Conservation (phyloP, 345 rosid species). For the Rubroshorea leprosula region DNA sequence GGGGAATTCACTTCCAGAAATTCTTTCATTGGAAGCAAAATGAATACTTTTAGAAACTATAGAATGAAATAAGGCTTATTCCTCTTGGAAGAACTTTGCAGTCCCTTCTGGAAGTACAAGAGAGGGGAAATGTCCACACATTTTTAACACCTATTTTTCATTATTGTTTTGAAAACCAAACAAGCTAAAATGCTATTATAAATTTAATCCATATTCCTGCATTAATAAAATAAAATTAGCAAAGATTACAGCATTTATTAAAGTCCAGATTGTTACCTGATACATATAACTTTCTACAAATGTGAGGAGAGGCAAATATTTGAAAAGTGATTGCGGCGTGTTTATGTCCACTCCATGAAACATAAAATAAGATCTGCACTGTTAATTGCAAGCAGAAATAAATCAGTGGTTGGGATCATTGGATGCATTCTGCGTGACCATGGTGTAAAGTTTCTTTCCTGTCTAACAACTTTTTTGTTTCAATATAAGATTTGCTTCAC, state of each 20-base stretch:
- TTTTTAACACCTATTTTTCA: background rate
- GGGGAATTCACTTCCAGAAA: background rate
- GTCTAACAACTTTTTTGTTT: too few species aligned
- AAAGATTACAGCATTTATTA: background rate
- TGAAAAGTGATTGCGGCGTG: slow-evolving; percentile 49
- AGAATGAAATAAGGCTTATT: background rate
- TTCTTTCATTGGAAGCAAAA: slow-evolving; percentile 1
- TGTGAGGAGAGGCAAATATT: slow-evolving; percentile 64
- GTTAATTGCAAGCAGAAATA: slow-evolving; percentile 21
- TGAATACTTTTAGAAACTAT: background rate
- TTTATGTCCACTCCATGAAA: slow-evolving; percentile 69
- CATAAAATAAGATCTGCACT: slow-evolving; percentile 97
- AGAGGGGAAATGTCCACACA: slow-evolving; percentile 5
- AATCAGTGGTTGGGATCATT: slow-evolving; percentile 3
- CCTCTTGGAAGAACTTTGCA: background rate
- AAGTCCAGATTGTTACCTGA: slow-evolving; percentile 47
- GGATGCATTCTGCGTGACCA: background rate
- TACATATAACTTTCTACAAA: slow-evolving; percentile 80
- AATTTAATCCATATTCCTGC: too few species aligned
- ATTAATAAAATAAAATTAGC: too few species aligned
- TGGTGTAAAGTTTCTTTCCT: background rate
- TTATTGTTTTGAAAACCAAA: slow-evolving; percentile 1
- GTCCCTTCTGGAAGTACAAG: background rate
- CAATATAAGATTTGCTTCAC: too few species aligned
- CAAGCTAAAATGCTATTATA: too few species aligned